phyloP scores from a whole-genome alignment of 2,329 filamentous ascomycete species.

The Ceratocystiopsis sp. region DNA sequence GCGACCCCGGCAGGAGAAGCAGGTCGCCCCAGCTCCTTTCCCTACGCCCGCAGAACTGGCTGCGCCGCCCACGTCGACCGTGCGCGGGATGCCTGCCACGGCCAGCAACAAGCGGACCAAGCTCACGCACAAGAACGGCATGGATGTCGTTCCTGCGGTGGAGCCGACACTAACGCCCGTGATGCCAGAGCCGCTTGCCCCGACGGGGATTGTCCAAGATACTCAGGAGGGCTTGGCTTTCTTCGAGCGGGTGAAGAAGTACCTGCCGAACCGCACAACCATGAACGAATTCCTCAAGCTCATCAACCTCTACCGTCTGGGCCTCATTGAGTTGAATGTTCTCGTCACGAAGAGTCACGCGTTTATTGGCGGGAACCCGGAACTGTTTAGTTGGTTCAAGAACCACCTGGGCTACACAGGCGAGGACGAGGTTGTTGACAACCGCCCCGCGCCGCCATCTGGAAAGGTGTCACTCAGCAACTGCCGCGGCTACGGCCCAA shows the following conservation, averaged over 20 bases:
- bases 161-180: conserved; percentile 81
- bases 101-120: conserved; percentile 49
- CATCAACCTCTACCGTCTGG: conserved; percentile 86
- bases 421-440: conserved; percentile 62
- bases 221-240: conserved; percentile 77
- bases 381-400: conserved; percentile 82
- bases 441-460: conserved; percentile 54
- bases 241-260: conserved; percentile 95
- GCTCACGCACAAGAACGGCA: conserved; percentile 49
- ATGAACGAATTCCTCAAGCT: conserved; percentile 96
- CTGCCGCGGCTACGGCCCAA: conserved; percentile 87
- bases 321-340: conserved; percentile 73
- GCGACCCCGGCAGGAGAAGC: conserved; percentile 47
- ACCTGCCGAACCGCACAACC: conserved; percentile 75
- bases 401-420: conserved; percentile 64
- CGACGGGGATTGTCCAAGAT: conserved; percentile 54
- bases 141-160: conserved; percentile 42
- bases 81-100: conserved; percentile 18
- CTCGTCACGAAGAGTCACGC: conserved; percentile 66
- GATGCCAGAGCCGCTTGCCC: conserved; percentile 72
- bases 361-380: conserved; percentile 77
- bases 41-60: conserved; percentile 23
- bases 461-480: conserved; percentile 87
- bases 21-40: conserved; percentile 25
- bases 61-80: conserved; percentile 18